Evolutionary conservation across 1,284 basidiomycete species (phyloP).

Genomic region (Leccinum solheimii): DNA sequence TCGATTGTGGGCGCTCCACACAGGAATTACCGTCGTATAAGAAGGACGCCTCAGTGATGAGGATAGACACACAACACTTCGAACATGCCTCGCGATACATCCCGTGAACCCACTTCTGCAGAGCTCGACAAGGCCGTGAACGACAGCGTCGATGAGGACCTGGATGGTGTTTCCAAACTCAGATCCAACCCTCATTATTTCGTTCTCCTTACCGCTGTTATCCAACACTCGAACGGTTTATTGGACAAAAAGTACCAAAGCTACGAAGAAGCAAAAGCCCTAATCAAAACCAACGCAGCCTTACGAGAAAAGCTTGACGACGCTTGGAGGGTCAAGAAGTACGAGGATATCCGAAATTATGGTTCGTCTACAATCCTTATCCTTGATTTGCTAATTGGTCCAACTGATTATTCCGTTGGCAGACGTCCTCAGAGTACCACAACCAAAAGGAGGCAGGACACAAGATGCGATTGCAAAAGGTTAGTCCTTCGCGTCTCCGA

Average conservation of each 20-base stretch:
- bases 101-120: neutral
- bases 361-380: neutral
- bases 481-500: neutral
- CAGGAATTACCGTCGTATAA: neutral
- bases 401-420: neutral
- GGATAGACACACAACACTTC: neutral
- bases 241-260: neutral
- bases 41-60: neutral
- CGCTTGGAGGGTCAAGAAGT: neutral
- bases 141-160: neutral
- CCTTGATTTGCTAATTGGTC: neutral
- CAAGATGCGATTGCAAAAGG: neutral
- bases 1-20: neutral
- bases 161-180: neutral
- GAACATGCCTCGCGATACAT: neutral
- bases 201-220: neutral
- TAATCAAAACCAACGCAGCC: neutral
- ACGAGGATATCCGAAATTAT: neutral
- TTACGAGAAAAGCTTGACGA: neutral
- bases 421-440: neutral
- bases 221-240: neutral
- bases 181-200: rapidly evolving
- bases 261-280: neutral
- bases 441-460: neutral
- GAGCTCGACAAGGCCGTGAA: neutral